phyloP scores from a whole-genome alignment of 495 filamentous ascomycete genomes.

The Aspergillus funiculosus region DNA sequence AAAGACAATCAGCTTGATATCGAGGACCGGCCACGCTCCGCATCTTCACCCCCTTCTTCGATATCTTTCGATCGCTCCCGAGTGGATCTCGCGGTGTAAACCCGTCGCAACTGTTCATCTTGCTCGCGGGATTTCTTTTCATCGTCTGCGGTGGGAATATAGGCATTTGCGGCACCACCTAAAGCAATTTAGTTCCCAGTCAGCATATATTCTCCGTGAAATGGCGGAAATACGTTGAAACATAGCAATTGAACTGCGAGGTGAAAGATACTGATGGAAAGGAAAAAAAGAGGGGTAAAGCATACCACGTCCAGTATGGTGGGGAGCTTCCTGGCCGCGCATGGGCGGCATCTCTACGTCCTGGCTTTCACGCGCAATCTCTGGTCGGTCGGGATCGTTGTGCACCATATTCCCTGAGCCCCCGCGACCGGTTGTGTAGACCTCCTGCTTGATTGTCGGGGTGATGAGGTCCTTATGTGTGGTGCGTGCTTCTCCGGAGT shows the following conservation, averaged over 20 bases:
- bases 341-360: conserved; percentile 62
- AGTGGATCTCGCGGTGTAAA: conserved; percentile 28
- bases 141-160: conserved; percentile 36
- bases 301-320: conserved; percentile 45
- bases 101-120: conserved; percentile 33
- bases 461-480: conserved; percentile 63
- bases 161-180: conserved; percentile 44
- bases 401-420: conserved; percentile 72
- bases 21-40: conserved; percentile 22
- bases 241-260: not conserved
- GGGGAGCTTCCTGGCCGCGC: conserved; percentile 38
- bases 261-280: not conserved
- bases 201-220: too few species aligned
- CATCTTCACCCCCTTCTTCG: conserved; percentile 25
- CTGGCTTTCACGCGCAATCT: conserved; percentile 70
- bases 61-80: conserved; percentile 36
- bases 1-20: conserved; percentile 14
- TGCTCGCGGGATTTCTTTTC: conserved; percentile 33
- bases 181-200: not conserved
- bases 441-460: conserved; percentile 71
- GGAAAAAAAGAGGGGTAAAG: not conserved
- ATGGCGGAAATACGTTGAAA: not conserved
- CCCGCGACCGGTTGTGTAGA: conserved; percentile 78
- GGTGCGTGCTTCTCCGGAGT: conserved; percentile 47
- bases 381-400: conserved; percentile 55